phyloP scores from a whole-genome alignment of 106 monocot species.

The Dendrobium huoshanense region DNA sequence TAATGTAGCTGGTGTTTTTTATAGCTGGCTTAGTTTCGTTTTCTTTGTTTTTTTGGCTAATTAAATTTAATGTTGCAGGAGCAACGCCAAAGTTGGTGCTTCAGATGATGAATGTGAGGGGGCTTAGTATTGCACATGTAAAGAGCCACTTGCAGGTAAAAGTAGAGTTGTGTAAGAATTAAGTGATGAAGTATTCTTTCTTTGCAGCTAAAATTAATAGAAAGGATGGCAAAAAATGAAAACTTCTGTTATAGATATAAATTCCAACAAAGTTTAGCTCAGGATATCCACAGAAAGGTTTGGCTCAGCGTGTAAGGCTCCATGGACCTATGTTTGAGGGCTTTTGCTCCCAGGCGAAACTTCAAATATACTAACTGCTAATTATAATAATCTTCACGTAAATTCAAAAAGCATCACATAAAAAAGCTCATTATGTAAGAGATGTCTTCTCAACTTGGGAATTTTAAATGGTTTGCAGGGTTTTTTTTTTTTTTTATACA shows the following conservation, averaged over 20 bases:
- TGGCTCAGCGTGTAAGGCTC: too few relatives aligned
- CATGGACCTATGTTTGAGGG: too few relatives aligned
- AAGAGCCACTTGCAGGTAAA: conserved; percentile 55
- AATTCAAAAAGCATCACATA: too few relatives aligned
- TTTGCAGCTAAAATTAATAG: too few relatives aligned
- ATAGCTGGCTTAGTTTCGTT: neutral
- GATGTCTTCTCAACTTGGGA: too few relatives aligned
- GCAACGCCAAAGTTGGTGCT: conserved; percentile 59
- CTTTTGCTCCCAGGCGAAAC: too few relatives aligned
- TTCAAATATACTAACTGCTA: too few relatives aligned
- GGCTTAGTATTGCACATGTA: conserved; percentile 45
- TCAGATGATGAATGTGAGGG: conserved; percentile 55
- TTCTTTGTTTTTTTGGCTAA: neutral
- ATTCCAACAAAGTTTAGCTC: neutral
- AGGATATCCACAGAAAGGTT: neutral
- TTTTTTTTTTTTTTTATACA: too few relatives aligned
- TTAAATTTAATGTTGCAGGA: conserved; percentile 22
- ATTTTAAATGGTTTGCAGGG: too few relatives aligned
- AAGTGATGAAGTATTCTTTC: neutral
- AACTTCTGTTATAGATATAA: neutral
- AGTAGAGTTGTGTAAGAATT: neutral
- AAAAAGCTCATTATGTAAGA: too few relatives aligned
- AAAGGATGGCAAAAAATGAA: neutral
- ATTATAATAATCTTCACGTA: too few relatives aligned
- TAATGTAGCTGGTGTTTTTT: neutral